Percentiles rank a stretch among this genome's conserved stretches.
These are phyloP conservation scores for Plasmodium fragile DNA, from an alignment of 169 alveolate genomes.

Conservation along the genomic window DNA sequence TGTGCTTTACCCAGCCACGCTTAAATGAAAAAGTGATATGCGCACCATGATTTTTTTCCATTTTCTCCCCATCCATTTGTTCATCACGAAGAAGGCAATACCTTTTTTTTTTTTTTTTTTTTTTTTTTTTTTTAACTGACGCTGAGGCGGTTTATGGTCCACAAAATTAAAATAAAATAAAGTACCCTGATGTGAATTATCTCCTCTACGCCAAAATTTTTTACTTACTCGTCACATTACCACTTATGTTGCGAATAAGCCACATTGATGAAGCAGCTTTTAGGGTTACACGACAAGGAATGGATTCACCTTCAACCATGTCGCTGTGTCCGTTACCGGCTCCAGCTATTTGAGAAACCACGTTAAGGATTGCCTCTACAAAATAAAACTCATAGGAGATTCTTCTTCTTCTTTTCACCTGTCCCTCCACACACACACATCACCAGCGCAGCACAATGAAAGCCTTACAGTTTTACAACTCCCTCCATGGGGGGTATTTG, in stretches of 20 bases:
- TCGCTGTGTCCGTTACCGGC: neutral
- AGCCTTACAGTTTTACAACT: neutral
- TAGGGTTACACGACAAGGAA: neutral
- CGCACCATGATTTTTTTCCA: neutral
- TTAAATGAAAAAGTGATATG: neutral
- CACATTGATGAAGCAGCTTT: neutral
- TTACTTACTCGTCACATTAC: neutral
- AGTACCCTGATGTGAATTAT: neutral
- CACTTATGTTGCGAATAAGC: neutral
- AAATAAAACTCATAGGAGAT: neutral
- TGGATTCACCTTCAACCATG: neutral
- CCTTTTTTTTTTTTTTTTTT: neutral
- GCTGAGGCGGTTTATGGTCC: neutral
- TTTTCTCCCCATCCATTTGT: neutral
- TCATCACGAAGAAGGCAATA: neutral
- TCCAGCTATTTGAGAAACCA: neutral
- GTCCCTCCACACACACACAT: neutral
- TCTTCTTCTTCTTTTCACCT: neutral
- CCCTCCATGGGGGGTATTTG: neutral
- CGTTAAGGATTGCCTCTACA: neutral
- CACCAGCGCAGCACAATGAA: conserved; percentile 6
- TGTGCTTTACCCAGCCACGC: neutral
- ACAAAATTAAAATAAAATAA: no score
- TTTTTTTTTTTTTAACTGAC: neutral
- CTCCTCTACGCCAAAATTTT: neutral